Evolutionary conservation across 176 grass and related monocot species (phyloP), one percentile per base, ranked within the genome.

Genomic region (Lolium rigidum): DNA sequence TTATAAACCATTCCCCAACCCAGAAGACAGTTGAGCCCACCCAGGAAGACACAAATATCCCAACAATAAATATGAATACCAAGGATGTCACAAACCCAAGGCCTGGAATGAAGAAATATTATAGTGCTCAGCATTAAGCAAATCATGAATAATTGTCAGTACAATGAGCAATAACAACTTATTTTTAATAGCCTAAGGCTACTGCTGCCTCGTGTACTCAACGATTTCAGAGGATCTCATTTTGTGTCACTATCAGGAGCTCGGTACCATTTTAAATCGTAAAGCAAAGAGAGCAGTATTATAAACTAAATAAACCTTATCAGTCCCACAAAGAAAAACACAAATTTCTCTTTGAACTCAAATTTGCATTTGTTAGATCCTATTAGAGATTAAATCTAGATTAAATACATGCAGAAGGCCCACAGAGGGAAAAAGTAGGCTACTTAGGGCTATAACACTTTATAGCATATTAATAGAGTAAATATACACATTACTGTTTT

Each of bases 1-100:
- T 94, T 77, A 97, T 97, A 82, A 97, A 88, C 92, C 92, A 94
- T 87, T 99, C 94, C 88, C 97, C 97, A 89, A 99, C 15, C 97
- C 97, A 99, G 60, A 99, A 94, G 80, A 99, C 77, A 72, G 94
- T 95, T 76, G 97, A 86, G 60, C 92, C 97, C 48, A 99, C 82
- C 90, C 94, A 99, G 51, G 97, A 99, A 62, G 97, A 99, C 61
- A 94, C 97, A 96, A 99, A 99, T 88, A 99, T 96, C 70, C 94
- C 97, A 89, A 99, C 85, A 55, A 99, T 85, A 91, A 99, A 81
- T 77, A 99, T 93, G 57, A 99, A 99, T 81, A 96, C 41, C 85
- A 99, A 84, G 57, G 97, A 99, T 20, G 97, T 99, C 56, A 99
- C 87, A 90, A 99, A 99, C 77, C 97, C 97, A 90, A 99, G 92